Evolutionary conservation across 1,284 basidiomycete genomes (phyloP).

Genomic region (Tilletia setariae): DNA sequence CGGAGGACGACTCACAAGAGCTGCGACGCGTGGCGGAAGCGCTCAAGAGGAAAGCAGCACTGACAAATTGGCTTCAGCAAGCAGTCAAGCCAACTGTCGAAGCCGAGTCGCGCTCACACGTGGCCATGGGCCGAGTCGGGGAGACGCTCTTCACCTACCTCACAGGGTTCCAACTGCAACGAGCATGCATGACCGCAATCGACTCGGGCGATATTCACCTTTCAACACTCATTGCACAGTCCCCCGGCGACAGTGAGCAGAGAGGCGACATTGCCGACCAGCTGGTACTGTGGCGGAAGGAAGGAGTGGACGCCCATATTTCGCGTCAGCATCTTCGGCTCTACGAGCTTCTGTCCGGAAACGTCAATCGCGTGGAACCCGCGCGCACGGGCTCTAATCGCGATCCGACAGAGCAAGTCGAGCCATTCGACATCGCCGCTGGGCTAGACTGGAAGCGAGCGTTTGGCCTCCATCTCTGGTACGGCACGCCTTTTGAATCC

Average conservation of each 20-base stretch:
- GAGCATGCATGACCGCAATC: constrained; percentile 73
- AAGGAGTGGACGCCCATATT: constrained; percentile 72
- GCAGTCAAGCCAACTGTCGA: constrained; percentile 74
- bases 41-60: constrained; percentile 73
- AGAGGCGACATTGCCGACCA: constrained; percentile 73
- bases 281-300: constrained; percentile 76
- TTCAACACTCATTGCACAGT: constrained; percentile 87
- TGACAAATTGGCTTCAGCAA: constrained; percentile 81
- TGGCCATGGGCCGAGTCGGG: constrained; percentile 40
- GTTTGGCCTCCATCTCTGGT: constrained; percentile 90
- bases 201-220: constrained; percentile 78
- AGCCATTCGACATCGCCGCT: constrained; percentile 69
- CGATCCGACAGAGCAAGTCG: too few relatives aligned
- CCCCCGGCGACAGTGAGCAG: constrained; percentile 71
- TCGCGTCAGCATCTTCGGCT: constrained; percentile 70
- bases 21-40: constrained; percentile 64
- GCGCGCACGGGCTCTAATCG: constrained; percentile 59
- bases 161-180: constrained; percentile 80
- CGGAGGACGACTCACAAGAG: constrained; percentile 62
- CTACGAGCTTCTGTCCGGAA: constrained; percentile 83
- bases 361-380: constrained; percentile 66
- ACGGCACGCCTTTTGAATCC: too few relatives aligned
- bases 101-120: constrained; percentile 53
- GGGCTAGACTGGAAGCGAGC: constrained; percentile 92
- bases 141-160: constrained; percentile 69